Base-by-base conservation (phyloP, 257 asterid genomes). In the Primulina tabacum region DNA sequence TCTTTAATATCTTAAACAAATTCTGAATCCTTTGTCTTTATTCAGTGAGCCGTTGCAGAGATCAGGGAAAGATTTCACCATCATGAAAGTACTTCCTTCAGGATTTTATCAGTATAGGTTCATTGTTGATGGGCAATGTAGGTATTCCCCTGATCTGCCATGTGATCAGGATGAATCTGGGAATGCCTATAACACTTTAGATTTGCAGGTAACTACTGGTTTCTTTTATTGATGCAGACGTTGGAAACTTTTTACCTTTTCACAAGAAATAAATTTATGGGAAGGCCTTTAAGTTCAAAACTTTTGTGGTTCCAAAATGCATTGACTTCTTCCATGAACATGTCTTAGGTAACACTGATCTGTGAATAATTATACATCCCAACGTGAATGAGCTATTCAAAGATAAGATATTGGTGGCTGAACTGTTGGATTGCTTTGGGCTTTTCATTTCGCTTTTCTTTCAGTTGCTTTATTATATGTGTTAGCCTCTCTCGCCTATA, bases 61-160 rank as follows among this genome's bases (percentile, higher is more conserved):
- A 80, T 89, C 97, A 0, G 99, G 99, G 65, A 94, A 91, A 84
- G 99, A 94, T 84, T 94, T 94, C 86, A 89, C 97, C 75, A 87
- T 94, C 73, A 83, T 94, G 97, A 94, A 89, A 81, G 96, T 94
- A 62, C 96, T 94, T 68, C 92, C 95, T 71, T 89, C 96, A 2
- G 99, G 99, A 64, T 92, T 94, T 76, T 94, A 89, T 77, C 95
- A 86, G 60, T 94, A 89, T 65, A 86, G 99, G 81, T 94, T 94
- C 75, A 68, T 86, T 62, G 97, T 94, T 56, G 99, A 94, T 83
- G 99, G 98, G 53, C 92, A 89, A 53, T 83, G 90, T 91, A 88
- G 92, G 82, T 82, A 88, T 78, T 81, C 96, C 65, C 92, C 95
- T 24, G 98, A 91, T 75, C 81, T 76, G 77, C 91, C 92, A 8